These are phyloP conservation scores for Geoglossum glabrum DNA, from an alignment of 495 filamentous ascomycete genomes.

Conservation along the genomic window DNA sequence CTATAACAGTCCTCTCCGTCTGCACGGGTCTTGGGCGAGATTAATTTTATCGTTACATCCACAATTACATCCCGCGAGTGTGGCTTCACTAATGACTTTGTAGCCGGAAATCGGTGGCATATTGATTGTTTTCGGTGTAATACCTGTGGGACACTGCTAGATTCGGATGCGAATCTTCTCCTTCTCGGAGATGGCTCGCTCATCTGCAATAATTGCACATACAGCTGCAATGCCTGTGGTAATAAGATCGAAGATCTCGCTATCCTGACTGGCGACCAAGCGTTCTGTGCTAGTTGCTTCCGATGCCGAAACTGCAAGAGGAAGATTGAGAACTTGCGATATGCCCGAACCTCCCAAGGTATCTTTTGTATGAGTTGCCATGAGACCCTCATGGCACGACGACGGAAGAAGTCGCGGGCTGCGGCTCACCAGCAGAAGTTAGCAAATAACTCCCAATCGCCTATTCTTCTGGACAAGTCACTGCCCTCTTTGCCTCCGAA, in stretches of 20 bases:
- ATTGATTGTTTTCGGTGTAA: slow-evolving; percentile 99
- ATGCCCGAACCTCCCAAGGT: slow-evolving; percentile 91
- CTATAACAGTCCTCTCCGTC: slow-evolving; percentile 8
- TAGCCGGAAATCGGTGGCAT: slow-evolving; percentile 97
- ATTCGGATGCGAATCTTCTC: slow-evolving; percentile 94
- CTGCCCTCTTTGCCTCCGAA: slow-evolving; percentile 76
- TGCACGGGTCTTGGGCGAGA: not conserved
- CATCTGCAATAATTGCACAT: slow-evolving; percentile 98
- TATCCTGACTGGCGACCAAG: slow-evolving; percentile 94
- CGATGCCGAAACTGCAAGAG: slow-evolving; percentile 93
- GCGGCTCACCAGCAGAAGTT: slow-evolving; percentile 33
- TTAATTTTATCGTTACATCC: not conserved
- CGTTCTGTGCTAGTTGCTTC: slow-evolving; percentile 97
- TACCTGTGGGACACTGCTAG: slow-evolving; percentile 82
- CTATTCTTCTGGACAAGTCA: slow-evolving; percentile 75
- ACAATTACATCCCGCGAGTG: not conserved
- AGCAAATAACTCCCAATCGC: slow-evolving; percentile 33
- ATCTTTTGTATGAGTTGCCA: slow-evolving; percentile 99
- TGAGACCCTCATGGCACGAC: slow-evolving; percentile 90
- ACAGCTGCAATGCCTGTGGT: slow-evolving; percentile 90
- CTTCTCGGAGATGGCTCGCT: slow-evolving; percentile 93
- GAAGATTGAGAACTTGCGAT: slow-evolving; percentile 96
- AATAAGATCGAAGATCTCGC: slow-evolving; percentile 98
- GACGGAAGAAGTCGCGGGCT: slow-evolving; percentile 64
- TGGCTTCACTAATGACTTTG: slow-evolving; percentile 8